A percentile compares a stretch with the other conserved stretches of the same genome.
Evolutionary conservation across 257 asterid species (phyloP).

Genomic region (Solanum stenotomum): DNA sequence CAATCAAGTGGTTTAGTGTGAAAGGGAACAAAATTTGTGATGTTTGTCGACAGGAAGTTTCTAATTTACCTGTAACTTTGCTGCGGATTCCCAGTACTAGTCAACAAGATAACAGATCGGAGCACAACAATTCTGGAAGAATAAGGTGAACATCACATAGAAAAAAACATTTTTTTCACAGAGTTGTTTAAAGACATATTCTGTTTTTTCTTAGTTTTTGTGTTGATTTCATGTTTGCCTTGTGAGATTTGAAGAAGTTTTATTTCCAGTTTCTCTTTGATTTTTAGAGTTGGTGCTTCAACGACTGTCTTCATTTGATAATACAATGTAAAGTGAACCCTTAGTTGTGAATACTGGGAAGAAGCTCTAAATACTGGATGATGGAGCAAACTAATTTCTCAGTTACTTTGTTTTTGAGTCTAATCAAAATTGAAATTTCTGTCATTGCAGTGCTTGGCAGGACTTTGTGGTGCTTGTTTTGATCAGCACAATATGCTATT

Average conservation of each 20-base stretch:
- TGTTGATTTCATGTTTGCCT: background rate
- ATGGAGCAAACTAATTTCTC: background rate
- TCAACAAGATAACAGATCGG: slow-evolving; percentile 28
- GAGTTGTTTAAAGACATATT: background rate
- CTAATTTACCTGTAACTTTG: slow-evolving; percentile 74
- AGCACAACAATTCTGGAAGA: slow-evolving; percentile 22
- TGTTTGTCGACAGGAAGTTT: slow-evolving; percentile 75
- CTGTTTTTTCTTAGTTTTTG: background rate
- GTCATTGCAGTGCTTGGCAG: slow-evolving; percentile 73
- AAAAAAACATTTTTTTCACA: background rate
- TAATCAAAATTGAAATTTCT: slow-evolving; percentile 5
- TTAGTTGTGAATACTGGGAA: background rate
- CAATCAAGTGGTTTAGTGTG: slow-evolving; percentile 77
- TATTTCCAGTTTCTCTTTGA: background rate
- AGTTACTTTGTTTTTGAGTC: background rate
- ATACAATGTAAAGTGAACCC: background rate
- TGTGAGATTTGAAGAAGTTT: background rate
- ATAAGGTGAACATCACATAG: slow-evolving; percentile 24
- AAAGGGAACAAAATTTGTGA: slow-evolving; percentile 65
- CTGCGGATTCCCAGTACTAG: slow-evolving; percentile 43
- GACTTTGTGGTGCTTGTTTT: slow-evolving; percentile 93
- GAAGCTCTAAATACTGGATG: background rate
- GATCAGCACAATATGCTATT: slow-evolving; percentile 89
- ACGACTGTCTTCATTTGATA: background rate
- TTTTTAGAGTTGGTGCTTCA: background rate